phyloP scores from a whole-genome alignment of 1,284 basidiomycete species.

The Sporisorium iseilematis-ciliati region DNA sequence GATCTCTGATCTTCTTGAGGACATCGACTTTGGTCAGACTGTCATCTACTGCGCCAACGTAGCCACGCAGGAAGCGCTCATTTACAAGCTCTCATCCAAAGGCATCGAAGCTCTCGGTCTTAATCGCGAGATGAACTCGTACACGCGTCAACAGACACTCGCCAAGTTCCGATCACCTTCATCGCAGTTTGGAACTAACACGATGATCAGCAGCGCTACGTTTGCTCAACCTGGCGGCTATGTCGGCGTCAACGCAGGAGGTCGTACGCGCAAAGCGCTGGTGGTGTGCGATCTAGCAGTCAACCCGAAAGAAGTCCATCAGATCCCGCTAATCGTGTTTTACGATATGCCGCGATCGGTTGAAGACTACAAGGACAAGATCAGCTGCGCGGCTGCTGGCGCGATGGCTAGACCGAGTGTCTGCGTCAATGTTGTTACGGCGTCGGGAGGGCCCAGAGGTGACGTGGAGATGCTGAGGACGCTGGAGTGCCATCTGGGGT shows the following conservation, averaged over 20 bases:
- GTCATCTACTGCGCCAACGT: constrained; percentile 67
- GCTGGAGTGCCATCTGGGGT: constrained; percentile 80
- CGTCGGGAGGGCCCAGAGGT: constrained; percentile 79
- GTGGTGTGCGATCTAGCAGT: constrained; percentile 91
- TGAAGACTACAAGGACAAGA: constrained; percentile 90
- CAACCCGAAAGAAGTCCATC: constrained; percentile 87
- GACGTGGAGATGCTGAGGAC: constrained; percentile 97
- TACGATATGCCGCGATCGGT: constrained; percentile 91
- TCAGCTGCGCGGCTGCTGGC: constrained; percentile 78
- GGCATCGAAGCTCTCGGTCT: constrained; percentile 83
- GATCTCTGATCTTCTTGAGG: constrained; percentile 90
- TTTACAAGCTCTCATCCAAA: constrained; percentile 84
- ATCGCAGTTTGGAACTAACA: constrained; percentile 41
- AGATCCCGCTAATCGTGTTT: constrained; percentile 85
- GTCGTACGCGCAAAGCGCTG: constrained; percentile 74
- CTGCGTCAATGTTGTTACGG: constrained; percentile 93
- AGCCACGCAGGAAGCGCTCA: constrained; percentile 68
- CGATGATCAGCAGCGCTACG: constrained; percentile 65
- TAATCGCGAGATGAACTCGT: constrained; percentile 84
- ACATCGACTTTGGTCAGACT: constrained; percentile 75
- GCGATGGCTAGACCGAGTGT: constrained; percentile 85
- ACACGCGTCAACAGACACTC: constrained; percentile 81
- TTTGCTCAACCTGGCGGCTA: constrained; percentile 75
- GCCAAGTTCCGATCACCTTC: constrained; percentile 80
- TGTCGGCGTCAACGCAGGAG: constrained; percentile 68